These are phyloP conservation scores for Neonothopanus nambi DNA, from an alignment of 1,284 basidiomycete species.

Conservation along the genomic window DNA sequence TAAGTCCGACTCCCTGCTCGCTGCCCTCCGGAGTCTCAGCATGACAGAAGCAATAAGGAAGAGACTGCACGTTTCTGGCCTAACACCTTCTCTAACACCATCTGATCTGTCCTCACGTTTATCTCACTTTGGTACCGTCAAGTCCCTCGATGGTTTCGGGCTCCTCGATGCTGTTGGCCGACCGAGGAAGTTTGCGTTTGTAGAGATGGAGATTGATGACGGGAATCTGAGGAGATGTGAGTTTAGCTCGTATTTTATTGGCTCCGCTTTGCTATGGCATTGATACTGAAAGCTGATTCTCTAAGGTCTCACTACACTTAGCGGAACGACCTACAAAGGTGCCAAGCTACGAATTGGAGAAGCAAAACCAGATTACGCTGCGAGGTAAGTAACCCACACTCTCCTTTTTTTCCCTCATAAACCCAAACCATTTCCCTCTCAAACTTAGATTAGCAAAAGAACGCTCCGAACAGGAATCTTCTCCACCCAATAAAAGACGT, in stretches of 20 bases:
- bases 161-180: conserved; percentile 61
- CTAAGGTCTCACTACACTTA: conserved; percentile 70
- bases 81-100: conserved; percentile 62
- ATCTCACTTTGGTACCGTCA: conserved; percentile 66
- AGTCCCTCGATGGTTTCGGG: conserved; percentile 68
- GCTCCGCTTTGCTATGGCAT: conserved; percentile 9
- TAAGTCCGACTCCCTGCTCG: too few relatives aligned
- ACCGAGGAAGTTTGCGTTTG: conserved; percentile 69
- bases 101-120: conserved; percentile 62
- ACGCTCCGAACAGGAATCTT: conserved; percentile 29
- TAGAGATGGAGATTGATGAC: conserved; percentile 68
- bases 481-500: conserved; percentile 27
- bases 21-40: too few relatives aligned
- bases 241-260: conserved; percentile 24
- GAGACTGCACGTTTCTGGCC: conserved; percentile 71
- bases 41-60: too few relatives aligned
- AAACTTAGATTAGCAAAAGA: conserved; percentile 36
- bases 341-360: conserved; percentile 79
- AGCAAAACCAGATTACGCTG: conserved; percentile 69
- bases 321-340: conserved; percentile 81
- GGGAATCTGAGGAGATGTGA: conserved; percentile 64
- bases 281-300: too few relatives aligned
- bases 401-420: conserved; percentile 3
- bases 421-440: background rate
- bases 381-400: conserved; percentile 46